These are phyloP conservation scores for Arthrobotrys megalospora DNA, from an alignment of 2,329 filamentous ascomycete species.

Conservation along the genomic window DNA sequence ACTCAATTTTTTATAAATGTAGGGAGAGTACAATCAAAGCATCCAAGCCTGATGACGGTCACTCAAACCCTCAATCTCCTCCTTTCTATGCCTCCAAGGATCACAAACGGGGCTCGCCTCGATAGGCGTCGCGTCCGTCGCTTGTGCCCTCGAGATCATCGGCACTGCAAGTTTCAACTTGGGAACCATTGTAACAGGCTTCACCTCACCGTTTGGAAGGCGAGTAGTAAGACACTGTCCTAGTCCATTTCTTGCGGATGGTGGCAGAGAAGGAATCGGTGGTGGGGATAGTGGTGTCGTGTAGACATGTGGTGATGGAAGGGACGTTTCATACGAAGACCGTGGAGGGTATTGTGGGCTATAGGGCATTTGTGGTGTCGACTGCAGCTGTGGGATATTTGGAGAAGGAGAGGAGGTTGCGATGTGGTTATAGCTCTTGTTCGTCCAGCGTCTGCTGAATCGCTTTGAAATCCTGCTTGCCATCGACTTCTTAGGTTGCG, in stretches of 20 bases:
- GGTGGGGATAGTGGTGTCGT: constrained; percentile 29
- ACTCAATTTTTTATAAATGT: too few species aligned
- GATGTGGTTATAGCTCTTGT: constrained; percentile 8
- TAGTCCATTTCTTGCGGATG: constrained; percentile 33
- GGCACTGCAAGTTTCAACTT: constrained; percentile 39
- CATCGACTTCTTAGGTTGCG: constrained; percentile 15
- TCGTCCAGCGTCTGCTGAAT: constrained; percentile 39
- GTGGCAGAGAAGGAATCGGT: constrained; percentile 17
- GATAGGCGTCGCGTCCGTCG: constrained; percentile 41
- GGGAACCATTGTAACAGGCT: constrained; percentile 51
- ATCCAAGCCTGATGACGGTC: constrained; percentile 48
- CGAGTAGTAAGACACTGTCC: constrained; percentile 47
- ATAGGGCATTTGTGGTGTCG: not conserved
- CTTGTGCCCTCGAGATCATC: not conserved
- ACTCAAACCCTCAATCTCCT: constrained; percentile 38
- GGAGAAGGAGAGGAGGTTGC: not conserved
- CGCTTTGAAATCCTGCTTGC: constrained; percentile 39
- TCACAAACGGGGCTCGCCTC: constrained; percentile 50
- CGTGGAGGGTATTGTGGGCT: not conserved
- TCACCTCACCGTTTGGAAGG: constrained; percentile 22
- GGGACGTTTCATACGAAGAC: not conserved
- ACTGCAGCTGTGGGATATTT: too few species aligned
- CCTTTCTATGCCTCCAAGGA: constrained; percentile 44
- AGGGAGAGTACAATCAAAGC: constrained; percentile 14
- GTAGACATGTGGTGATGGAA: constrained; percentile 3